phyloP scores from a whole-genome alignment of 257 asterid species.

The Cynanchum wilfordii region DNA sequence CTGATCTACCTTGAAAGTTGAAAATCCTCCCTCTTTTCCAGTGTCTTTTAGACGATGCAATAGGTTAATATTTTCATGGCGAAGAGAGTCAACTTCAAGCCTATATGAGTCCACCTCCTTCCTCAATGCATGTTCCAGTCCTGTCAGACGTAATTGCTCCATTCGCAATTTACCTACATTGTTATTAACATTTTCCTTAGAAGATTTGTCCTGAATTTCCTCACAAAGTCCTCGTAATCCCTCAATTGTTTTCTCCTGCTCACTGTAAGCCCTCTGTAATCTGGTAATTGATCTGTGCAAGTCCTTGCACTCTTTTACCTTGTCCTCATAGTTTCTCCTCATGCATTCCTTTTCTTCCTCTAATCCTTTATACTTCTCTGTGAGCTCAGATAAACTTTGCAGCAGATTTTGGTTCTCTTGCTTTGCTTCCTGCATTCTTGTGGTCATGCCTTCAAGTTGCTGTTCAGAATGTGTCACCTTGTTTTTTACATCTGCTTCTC shows the following conservation, averaged over 20 bases:
- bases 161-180: constrained; percentile 56
- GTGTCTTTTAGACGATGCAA: constrained; percentile 62
- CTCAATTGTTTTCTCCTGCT: constrained; percentile 87
- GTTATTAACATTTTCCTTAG: constrained; percentile 42
- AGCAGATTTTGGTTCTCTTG: constrained; percentile 55
- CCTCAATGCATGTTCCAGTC: constrained; percentile 80
- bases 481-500: constrained; percentile 45
- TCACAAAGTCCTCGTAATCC: constrained; percentile 74
- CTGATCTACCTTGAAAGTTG: constrained; percentile 71
- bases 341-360: constrained; percentile 68
- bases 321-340: constrained; percentile 63
- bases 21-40: constrained; percentile 59
- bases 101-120: constrained; percentile 80
- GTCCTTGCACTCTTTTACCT: constrained; percentile 76
- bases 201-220: constrained; percentile 60
- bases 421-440: constrained; percentile 42
- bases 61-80: constrained; percentile 81
- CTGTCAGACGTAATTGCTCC: constrained; percentile 82
- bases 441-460: constrained; percentile 50
- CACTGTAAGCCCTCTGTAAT: constrained; percentile 74
- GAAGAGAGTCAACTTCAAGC: constrained; percentile 67
- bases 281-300: constrained; percentile 71
- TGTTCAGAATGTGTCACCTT: constrained; percentile 48
- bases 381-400: constrained; percentile 49
- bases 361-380: constrained; percentile 55